Evolutionary conservation across 495 filamentous ascomycete genomes (phyloP), one percentile per base, ranked within the genome.

Genomic region (Aspergillus biplanus): DNA sequence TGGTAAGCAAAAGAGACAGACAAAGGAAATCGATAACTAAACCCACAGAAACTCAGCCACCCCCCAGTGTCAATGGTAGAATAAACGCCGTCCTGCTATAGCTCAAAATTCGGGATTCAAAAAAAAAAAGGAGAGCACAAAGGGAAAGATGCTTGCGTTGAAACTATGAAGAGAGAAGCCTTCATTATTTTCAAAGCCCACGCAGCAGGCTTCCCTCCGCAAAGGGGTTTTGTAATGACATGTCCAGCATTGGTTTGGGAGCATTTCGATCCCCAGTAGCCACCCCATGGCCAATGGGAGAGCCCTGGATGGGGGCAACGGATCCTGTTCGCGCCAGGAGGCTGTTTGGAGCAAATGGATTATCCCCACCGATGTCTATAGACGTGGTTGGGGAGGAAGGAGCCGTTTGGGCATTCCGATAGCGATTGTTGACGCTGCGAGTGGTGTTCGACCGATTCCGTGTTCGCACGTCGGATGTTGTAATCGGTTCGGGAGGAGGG

Each of bases 221-320:
- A 67, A 87, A 88, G 18, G 76, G 75, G 33, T 77, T 83, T 18
- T 75, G 68, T 15, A 79, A 78, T 11, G 74, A 74, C 65, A 88
- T 62, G 66, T 87, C 84, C 27, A 88, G 67, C 81, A 89, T 78
- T 33, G 85, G 85, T 46, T 77, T 81, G 7, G 77, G 75, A 7
- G 82, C 82, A 34, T 79, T 71, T 7, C 80, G 76, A 54, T 82
- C 76, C 8, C 84, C 83, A 6, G 80, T 84, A 53, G 79, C 82
- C 1, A 86, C 77, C 0, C 85, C 86, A 18, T 81, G 78, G 4
- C 86, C 85, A 3, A 66, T 69, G 0, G 56, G 57, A 56, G 46
- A 68, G 15, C 78, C 71, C 57, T 74, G 72, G 34, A 60, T 44
- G 2, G 56, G 59, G 12, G 63, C 59, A 6, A 59, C 13, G n/a